Evolutionary conservation across 2,329 filamentous ascomycete genomes (phyloP).

Genomic region (Monilinia fructigena): DNA sequence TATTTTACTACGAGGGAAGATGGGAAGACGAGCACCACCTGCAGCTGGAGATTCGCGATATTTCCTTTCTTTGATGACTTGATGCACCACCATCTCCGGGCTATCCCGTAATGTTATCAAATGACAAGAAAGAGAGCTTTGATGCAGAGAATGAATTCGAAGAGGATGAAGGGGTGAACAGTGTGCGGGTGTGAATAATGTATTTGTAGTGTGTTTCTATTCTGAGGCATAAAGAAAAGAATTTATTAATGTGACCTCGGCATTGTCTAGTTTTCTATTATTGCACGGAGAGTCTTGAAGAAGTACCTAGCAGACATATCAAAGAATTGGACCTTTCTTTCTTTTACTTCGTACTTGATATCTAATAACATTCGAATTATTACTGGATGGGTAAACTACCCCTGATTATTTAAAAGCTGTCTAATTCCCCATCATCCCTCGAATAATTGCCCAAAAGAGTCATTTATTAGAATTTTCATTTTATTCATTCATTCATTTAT

Average conservation of each 20-base stretch:
- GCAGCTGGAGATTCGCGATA: no score
- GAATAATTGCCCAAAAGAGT: neutral
- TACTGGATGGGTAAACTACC: neutral
- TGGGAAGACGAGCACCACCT: no score
- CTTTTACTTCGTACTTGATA: no score
- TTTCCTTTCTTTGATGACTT: no score
- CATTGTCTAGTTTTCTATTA: slow-evolving; percentile 7
- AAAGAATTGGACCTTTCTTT: neutral
- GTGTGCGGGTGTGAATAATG: neutral
- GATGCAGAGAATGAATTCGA: no score
- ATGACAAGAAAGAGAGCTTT: neutral
- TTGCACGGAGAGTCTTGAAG: neutral
- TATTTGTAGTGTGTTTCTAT: neutral
- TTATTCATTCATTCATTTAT: no score
- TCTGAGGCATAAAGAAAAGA: neutral
- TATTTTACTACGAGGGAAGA: no score
- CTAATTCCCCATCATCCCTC: neutral
- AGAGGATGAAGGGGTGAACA: no score
- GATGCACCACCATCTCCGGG: neutral
- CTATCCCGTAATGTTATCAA: neutral
- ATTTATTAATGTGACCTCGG: neutral
- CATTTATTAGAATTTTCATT: neutral
- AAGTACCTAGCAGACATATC: neutral
- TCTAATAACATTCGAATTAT: no score
- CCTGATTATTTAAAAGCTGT: slow-evolving; percentile 9